Conservation (phyloP, 768 basidiomycete genomes). For the Mycena epipterygia region DNA sequence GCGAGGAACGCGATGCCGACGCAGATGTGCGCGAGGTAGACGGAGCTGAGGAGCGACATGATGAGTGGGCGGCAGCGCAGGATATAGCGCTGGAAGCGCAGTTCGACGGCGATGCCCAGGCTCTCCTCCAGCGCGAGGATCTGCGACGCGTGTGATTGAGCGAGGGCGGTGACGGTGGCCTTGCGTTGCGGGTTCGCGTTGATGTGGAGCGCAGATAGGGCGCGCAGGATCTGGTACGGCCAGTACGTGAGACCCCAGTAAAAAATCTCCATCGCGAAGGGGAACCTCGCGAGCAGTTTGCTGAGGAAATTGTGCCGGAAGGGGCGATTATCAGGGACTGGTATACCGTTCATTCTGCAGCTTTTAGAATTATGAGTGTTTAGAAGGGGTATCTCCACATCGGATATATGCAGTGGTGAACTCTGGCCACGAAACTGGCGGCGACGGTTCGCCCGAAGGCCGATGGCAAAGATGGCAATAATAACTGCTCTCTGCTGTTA, state of each 20-base stretch:
- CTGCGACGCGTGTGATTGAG: slow-evolving; percentile 1
- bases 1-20: slow-evolving; percentile 17
- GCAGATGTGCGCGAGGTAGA: slow-evolving; percentile 4
- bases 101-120: slow-evolving; percentile 17
- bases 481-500: not conserved
- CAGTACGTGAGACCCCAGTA: slow-evolving; percentile 19
- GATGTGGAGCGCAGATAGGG: not conserved
- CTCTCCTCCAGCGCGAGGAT: slow-evolving; percentile 10
- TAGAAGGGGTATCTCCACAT: not conserved
- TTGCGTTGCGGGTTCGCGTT: slow-evolving; percentile 3
- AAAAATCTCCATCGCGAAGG: slow-evolving; percentile 20
- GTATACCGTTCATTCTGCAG: not conserved
- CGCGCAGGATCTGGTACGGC: slow-evolving; percentile 6
- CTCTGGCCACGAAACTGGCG: not conserved
- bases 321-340: not conserved
- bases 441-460: not conserved
- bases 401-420: not conserved
- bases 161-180: not conserved
- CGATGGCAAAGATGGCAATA: not conserved
- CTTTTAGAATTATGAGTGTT: not conserved
- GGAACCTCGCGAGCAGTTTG: slow-evolving; percentile 16
- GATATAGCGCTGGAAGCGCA: slow-evolving; percentile 19
- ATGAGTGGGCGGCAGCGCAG: not conserved
- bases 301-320: not conserved
- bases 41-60: slow-evolving; percentile 1